phyloP scores from a whole-genome alignment of 2,329 filamentous ascomycete species.

The Capronia americana region DNA sequence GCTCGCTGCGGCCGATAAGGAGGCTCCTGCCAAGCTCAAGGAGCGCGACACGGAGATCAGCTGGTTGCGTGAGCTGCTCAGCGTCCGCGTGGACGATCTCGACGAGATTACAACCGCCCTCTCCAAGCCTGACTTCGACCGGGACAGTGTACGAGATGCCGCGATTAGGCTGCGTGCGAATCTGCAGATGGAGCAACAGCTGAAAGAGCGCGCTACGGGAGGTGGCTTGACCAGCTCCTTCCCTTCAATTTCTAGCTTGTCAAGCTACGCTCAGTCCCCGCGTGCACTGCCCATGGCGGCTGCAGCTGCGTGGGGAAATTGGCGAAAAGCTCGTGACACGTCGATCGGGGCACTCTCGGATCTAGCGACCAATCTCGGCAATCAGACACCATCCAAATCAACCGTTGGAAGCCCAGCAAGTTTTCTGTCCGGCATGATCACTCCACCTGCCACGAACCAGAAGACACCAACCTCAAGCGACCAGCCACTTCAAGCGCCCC shows the following conservation, averaged over 20 bases:
- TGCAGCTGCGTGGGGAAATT: conserved; percentile 96
- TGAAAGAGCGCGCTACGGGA: conserved; percentile 84
- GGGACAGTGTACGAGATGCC: conserved; percentile 81
- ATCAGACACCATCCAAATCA: conserved; percentile 66
- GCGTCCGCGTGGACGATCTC: conserved; percentile 87
- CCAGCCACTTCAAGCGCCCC: conserved; percentile 46
- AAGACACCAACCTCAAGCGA: conserved; percentile 58
- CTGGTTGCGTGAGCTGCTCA: conserved; percentile 92
- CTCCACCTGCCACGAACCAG: conserved; percentile 79
- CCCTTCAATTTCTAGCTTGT: conserved; percentile 77
- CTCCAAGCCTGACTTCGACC: conserved; percentile 75
- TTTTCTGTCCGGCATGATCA: conserved; percentile 81
- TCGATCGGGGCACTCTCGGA: conserved; percentile 53
- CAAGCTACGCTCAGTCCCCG: conserved; percentile 78
- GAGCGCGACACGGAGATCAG: conserved; percentile 93
- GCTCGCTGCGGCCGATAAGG: conserved; percentile 72
- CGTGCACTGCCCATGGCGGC: conserved; percentile 80
- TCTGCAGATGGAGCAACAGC: conserved; percentile 96
- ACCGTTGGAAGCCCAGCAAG: conserved; percentile 52
- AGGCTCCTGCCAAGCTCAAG: conserved; percentile 80
- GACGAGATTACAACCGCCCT: conserved; percentile 87
- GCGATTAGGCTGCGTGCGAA: conserved; percentile 93
- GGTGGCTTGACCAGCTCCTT: conserved; percentile 66
- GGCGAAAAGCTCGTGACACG: conserved; percentile 73
- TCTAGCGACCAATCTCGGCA: conserved; percentile 36